Percentiles rank a stretch among this genome's conserved stretches.
These are phyloP conservation scores for Pseudogymnoascus sp. DNA, from an alignment of 2,329 filamentous ascomycete species.

Conservation along the genomic window DNA sequence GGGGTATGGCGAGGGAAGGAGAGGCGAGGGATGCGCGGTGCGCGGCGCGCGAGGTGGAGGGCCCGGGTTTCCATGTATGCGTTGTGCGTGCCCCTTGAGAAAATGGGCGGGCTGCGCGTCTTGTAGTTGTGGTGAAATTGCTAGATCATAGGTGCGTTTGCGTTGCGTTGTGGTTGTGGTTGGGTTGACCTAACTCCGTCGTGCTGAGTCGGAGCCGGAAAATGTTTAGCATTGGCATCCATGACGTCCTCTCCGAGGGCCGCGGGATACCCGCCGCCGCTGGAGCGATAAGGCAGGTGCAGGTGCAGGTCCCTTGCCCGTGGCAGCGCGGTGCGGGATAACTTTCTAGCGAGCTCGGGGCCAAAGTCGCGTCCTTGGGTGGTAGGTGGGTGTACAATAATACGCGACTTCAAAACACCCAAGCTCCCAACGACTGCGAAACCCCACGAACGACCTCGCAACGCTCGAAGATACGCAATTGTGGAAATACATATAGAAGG, in stretches of 20 bases:
- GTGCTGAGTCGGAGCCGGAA: background rate
- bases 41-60: background rate
- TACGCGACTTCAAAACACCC: constrained; percentile 18
- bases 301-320: background rate
- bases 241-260: background rate
- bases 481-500: background rate
- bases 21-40: background rate
- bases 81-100: background rate
- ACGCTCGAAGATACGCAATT: background rate
- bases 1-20: background rate
- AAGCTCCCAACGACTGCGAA: background rate
- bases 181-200: background rate
- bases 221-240: constrained; percentile 2
- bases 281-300: background rate
- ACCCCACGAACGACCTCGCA: background rate
- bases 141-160: background rate
- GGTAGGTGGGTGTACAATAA: background rate
- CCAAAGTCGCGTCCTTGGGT: constrained; percentile 18
- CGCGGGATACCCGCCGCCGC: background rate
- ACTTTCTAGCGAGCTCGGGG: background rate
- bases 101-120: background rate
- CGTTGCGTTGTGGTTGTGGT: background rate
- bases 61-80: background rate
- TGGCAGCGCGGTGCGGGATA: background rate
- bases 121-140: background rate